Conservation (phyloP, 2,329 filamentous ascomycete species). For the Talaromyces islandicus region DNA sequence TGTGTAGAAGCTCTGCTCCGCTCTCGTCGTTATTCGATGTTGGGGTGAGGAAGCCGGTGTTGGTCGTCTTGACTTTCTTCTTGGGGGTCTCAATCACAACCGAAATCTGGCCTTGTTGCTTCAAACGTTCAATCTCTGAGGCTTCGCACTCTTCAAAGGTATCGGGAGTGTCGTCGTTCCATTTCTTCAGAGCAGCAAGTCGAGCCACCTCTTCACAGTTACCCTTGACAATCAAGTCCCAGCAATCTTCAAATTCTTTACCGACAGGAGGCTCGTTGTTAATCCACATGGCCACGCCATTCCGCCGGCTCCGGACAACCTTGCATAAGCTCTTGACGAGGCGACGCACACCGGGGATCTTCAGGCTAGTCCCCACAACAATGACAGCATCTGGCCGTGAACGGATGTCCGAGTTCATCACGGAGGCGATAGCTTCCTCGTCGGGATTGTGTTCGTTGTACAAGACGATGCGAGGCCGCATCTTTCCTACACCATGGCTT, state of each 20-base stretch:
- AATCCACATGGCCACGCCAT: constrained; percentile 89
- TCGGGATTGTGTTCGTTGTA: constrained; percentile 98
- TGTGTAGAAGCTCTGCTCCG: constrained; percentile 17
- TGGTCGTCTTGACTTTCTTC: constrained; percentile 25
- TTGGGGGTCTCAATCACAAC: constrained; percentile 36
- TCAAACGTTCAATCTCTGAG: constrained; percentile 39
- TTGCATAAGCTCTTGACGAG: constrained; percentile 88
- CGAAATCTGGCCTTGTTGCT: constrained; percentile 29
- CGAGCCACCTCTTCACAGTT: constrained; percentile 83
- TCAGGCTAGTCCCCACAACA: constrained; percentile 91
- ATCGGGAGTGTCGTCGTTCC: constrained; percentile 46
- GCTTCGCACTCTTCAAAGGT: constrained; percentile 39
- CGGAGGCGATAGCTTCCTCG: constrained; percentile 89
- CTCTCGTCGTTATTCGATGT: constrained; percentile 36
- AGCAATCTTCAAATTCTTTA: constrained; percentile 82
- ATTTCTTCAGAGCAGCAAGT: constrained; percentile 57
- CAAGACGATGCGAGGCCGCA: constrained; percentile 88
- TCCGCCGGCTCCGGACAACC: constrained; percentile 67
- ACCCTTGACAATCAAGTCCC: constrained; percentile 83
- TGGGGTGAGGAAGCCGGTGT: constrained; percentile 36
- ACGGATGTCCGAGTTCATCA: constrained; percentile 79
- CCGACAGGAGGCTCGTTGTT: constrained; percentile 81
- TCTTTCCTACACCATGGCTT: constrained; percentile 83
- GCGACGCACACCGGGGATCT: constrained; percentile 85
- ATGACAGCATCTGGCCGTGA: constrained; percentile 84